Percentiles rank a stretch among this genome's conserved stretches.
phyloP scores from a whole-genome alignment of 148 eudicot genomes.

The Rhododendron simsii region DNA sequence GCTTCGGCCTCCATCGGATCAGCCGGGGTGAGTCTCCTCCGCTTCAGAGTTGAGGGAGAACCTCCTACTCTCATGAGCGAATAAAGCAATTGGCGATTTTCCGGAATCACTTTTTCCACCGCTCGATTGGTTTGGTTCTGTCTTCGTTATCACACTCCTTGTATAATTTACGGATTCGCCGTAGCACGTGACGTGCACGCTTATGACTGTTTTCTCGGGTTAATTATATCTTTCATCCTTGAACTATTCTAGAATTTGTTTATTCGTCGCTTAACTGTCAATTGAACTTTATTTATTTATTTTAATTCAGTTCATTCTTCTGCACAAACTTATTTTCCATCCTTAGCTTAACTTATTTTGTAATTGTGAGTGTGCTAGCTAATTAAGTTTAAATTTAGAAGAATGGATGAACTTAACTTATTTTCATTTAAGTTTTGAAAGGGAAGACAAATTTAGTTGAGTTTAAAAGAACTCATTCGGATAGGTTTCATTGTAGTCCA shows the following conservation, averaged over 20 bases:
- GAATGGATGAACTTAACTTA: too few relatives aligned
- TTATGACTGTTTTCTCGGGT: background rate
- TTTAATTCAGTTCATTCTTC: too few relatives aligned
- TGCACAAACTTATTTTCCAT: too few relatives aligned
- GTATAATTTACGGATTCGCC: background rate
- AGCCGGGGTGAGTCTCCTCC: constrained; percentile 21
- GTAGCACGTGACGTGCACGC: background rate
- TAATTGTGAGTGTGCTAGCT: too few relatives aligned
- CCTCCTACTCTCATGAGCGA: constrained; percentile 30
- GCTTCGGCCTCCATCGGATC: constrained; percentile 37
- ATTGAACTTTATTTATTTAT: too few relatives aligned
- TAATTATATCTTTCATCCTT: background rate
- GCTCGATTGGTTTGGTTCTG: background rate
- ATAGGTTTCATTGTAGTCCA: background rate
- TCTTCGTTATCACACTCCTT: background rate
- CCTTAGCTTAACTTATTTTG: too few relatives aligned
- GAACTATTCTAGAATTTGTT: background rate
- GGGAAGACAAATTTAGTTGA: too few relatives aligned
- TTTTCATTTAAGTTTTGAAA: too few relatives aligned
- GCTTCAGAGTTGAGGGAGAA: constrained; percentile 27
- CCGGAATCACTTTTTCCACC: background rate
- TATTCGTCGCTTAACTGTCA: background rate
- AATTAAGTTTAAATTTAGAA: too few relatives aligned
- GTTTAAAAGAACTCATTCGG: too few relatives aligned
- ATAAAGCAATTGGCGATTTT: background rate